These are phyloP conservation scores for Astrothelium subdiscretum DNA, from an alignment of 495 filamentous ascomycete species.

Conservation along the genomic window DNA sequence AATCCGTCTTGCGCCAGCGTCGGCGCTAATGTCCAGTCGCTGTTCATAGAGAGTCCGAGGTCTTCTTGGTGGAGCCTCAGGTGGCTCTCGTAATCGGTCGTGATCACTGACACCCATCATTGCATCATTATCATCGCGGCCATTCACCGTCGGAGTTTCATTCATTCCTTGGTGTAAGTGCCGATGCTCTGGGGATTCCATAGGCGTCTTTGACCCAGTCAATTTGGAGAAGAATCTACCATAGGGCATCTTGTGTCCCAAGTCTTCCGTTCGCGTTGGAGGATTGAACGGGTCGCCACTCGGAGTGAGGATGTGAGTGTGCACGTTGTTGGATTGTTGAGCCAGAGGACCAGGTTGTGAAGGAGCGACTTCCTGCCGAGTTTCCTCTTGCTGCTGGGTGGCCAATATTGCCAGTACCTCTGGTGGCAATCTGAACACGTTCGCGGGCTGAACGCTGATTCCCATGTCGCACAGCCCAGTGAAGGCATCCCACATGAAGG, in stretches of 20 bases:
- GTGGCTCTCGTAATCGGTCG: conserved; percentile 35
- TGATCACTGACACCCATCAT: conserved; percentile 29
- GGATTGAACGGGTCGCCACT: conserved; percentile 28
- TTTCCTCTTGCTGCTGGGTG: conserved; percentile 13
- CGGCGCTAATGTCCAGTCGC: not conserved
- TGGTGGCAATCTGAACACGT: conserved; percentile 71
- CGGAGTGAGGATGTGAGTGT: conserved; percentile 24
- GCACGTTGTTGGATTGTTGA: conserved; percentile 8
- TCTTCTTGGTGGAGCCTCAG: conserved; percentile 54
- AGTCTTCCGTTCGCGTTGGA: conserved; percentile 12
- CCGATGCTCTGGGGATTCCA: not conserved
- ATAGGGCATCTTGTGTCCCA: conserved; percentile 19
- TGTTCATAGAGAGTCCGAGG: conserved; percentile 42
- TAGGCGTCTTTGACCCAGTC: conserved; percentile 15
- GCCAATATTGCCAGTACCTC: conserved; percentile 47
- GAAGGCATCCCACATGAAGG: conserved; percentile 98
- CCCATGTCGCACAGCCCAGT: conserved; percentile 61
- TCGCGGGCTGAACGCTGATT: conserved; percentile 39
- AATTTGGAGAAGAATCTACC: conserved; percentile 20
- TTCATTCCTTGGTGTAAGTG: not conserved
- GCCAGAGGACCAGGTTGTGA: not conserved
- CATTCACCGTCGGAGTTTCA: conserved; percentile 24
- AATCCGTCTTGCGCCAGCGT: conserved; percentile 12
- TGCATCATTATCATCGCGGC: conserved; percentile 25
- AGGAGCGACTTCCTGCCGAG: conserved; percentile 2